A percentile compares a stretch with the other conserved stretches of the same genome.
phyloP scores from a whole-genome alignment of 768 basidiomycete species.

The Pleurotus pulmonarius region DNA sequence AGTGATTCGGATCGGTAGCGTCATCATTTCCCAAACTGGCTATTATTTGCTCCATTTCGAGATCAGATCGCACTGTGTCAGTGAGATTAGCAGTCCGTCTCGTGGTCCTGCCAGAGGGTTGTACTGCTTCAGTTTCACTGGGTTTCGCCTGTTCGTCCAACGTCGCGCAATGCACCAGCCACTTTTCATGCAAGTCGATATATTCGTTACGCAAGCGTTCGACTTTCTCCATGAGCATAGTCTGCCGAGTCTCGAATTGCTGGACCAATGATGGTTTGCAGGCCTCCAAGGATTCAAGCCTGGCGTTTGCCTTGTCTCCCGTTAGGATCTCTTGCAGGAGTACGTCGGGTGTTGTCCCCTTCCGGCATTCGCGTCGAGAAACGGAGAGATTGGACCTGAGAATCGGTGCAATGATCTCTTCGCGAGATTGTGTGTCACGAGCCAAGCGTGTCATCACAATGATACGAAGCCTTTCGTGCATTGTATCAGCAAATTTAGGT shows the following conservation, averaged over 20 bases:
- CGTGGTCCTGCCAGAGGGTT: conserved; percentile 56
- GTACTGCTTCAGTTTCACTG: conserved; percentile 29
- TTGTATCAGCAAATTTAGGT: conserved; percentile 40
- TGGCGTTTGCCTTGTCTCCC: conserved; percentile 28
- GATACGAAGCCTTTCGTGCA: conserved; percentile 58
- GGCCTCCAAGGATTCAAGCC: conserved; percentile 32
- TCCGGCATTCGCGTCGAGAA: conserved; percentile 20
- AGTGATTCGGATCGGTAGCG: conserved; percentile 84
- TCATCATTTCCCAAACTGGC: conserved; percentile 92
- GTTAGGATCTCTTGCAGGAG: conserved; percentile 46
- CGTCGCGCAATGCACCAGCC: conserved; percentile 66
- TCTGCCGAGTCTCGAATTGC: conserved; percentile 52
- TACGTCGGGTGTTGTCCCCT: conserved; percentile 32
- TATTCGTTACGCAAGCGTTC: conserved; percentile 63
- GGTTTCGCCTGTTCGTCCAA: conserved; percentile 60
- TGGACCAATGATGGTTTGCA: conserved; percentile 48
- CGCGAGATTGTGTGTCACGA: conserved; percentile 56
- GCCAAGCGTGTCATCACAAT: conserved; percentile 60
- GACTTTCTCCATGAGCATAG: conserved; percentile 48
- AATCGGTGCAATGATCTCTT: conserved; percentile 61
- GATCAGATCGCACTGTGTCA: conserved; percentile 89
- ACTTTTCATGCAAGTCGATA: conserved; percentile 60
- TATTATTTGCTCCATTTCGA: conserved; percentile 97
- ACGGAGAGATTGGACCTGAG: conserved; percentile 55
- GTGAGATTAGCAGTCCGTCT: conserved; percentile 70